A percentile compares a stretch with the other conserved stretches of the same genome.
Conservation (phyloP, 2,329 filamentous ascomycete genomes). For the Pestalotiopsis sp. region DNA sequence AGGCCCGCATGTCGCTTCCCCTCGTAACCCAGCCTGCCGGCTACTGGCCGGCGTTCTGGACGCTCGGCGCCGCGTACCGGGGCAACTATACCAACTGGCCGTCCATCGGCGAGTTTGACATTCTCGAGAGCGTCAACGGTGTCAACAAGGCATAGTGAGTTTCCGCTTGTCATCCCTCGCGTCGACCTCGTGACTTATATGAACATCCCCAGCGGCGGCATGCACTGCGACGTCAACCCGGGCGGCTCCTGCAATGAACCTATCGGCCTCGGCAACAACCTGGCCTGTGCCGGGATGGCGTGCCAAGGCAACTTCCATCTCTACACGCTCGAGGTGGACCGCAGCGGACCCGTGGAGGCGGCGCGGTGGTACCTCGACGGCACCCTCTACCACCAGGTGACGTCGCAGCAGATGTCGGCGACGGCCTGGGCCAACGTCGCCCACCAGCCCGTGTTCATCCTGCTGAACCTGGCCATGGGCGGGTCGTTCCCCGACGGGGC, state of each 20-base stretch:
- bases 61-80: constrained; percentile 41
- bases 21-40: constrained; percentile 15
- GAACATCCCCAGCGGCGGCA: constrained; percentile 13
- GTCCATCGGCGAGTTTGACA: constrained; percentile 30
- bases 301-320: constrained; percentile 29
- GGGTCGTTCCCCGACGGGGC: constrained; percentile 29
- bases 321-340: constrained; percentile 31
- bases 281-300: constrained; percentile 8
- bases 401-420: constrained; percentile 22
- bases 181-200: background rate
- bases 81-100: constrained; percentile 35
- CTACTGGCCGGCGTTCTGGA: constrained; percentile 51
- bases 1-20: constrained; percentile 14
- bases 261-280: constrained; percentile 22
- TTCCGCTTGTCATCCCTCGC: background rate
- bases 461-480: constrained; percentile 32
- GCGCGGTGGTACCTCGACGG: constrained; percentile 30
- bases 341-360: constrained; percentile 17
- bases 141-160: constrained; percentile 18
- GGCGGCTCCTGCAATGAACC: constrained; percentile 33
- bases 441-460: constrained; percentile 27
- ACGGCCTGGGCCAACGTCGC: constrained; percentile 25
- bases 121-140: constrained; percentile 33
- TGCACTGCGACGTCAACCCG: constrained; percentile 32
- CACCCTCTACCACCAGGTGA: constrained; percentile 22